Evolutionary conservation across 495 filamentous ascomycete genomes (phyloP), one percentile per base, ranked within the genome.

Genomic region (Penicillium cinerascens): DNA sequence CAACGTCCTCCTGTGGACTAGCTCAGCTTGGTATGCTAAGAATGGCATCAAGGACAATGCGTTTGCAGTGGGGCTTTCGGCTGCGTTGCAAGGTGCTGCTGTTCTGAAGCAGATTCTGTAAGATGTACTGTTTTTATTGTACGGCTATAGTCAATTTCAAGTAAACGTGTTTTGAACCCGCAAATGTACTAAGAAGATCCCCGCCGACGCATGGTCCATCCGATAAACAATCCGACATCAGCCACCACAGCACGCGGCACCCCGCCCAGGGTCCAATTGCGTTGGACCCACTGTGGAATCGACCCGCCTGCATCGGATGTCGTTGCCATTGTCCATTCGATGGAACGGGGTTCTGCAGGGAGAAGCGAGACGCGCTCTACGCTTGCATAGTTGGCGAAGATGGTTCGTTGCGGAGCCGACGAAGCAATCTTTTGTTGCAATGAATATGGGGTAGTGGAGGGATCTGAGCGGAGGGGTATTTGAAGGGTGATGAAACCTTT

Each of bases 301-400:
- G 75, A 72, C 8, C 87, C 87, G 16, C 74, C 74, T 0, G 87
- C 84, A 62, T 90, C 80, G 40, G 84, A 85, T n/a, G 82, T 80
- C 40, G 86, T 88, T 3, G 81, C 81, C 80, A 88, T 87, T 6
- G 82, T 74, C 85, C 85, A 91, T 53, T 81, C 74, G 26, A 87
- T 72, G 49, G 18, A 37, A 45, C 47, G 40, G 40, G n/a, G 25
- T 33, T 33, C 29, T 13, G 47, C 44, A 4, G 69, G 60, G 9
- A 74, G 40, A 23, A 72, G 46, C 42, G 71, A 58, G 1, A 87
- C 73, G 26, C 77, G 68, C 71, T 91, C 87, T 3, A 89, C 72
- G 51, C 81, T 82, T 2, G 74, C 77, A 53, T 89, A 87, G 3
- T 67, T 67, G 33, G 72, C 82, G 44, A 81, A 69, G 21, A 82